Base-by-base conservation (phyloP, 176 grass and related monocot genomes). In the Triticum timopheevii region DNA sequence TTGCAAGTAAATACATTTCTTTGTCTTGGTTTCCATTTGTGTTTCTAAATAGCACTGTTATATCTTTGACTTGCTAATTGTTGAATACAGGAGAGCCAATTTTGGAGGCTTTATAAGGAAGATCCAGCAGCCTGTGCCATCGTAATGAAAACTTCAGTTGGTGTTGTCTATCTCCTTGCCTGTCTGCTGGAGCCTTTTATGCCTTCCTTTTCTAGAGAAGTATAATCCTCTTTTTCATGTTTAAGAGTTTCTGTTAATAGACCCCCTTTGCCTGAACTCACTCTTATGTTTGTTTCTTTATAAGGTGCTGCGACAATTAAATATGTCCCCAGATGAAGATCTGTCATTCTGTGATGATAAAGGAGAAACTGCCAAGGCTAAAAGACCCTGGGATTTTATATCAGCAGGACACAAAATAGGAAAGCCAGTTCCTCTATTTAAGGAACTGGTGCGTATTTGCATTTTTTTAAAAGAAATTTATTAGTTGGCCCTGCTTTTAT, bases 91-190 rank as follows among this genome's bases (percentile, higher is more conserved):
- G 94, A 94, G 66, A 90, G 94, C 80, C 97, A 98, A 73, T 98
- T 98, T 91, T 96, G 92, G 97, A 98, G 84, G 86, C 93, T 96
- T 82, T 98, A 88, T 77, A 92, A 95, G 80, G 93, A 95, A 88
- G 93, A 98, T 82, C 84, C 68, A 76, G 73, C 74, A 78, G 39
- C 76, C 74, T 98, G 97, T 87, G 92, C 92, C 30, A 82, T 96
- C 83, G 97, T 98, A 69, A 91, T 98, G 88, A 98, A 94, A 90
- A 96, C 97, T 83, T 88, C 97, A 91, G 79, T 92, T 81, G 94
- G 94, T 80, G 88, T 96, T 88, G 97, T 96, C 36, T 96, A 94
- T 71, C 92, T 98, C 87, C 90, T 98, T 78, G 94, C 97, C 67
- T 94, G 92, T 90, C 87, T 96, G 15, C 88, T 98, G 69, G 94